These are phyloP conservation scores for Lipomyces orientalis DNA, from an alignment of 805 yeast genomes.

Conservation along the genomic window DNA sequence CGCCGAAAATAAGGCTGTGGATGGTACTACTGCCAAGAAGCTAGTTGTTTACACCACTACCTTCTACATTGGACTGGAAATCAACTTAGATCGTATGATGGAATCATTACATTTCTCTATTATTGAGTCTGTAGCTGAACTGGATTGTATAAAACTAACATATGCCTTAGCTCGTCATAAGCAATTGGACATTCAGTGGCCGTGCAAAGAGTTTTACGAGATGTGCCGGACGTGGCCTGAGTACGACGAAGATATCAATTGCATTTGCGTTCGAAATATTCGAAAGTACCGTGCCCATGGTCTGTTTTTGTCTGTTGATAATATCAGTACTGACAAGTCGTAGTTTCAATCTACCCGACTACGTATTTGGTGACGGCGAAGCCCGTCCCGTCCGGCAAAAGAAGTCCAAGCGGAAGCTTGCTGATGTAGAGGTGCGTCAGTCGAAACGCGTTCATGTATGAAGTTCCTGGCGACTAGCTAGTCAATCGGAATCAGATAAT, in stretches of 20 bases:
- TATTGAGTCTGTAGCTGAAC: not conserved
- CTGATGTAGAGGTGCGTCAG: constrained; percentile 27
- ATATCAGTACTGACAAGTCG: constrained; percentile 5
- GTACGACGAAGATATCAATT: constrained; percentile 64
- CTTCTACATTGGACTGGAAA: constrained; percentile 77
- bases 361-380: constrained; percentile 83
- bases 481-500: not conserved
- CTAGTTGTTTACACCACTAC: constrained; percentile 66
- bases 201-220: constrained; percentile 86
- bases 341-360: constrained; percentile 75
- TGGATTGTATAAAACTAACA: not conserved
- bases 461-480: not conserved
- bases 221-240: constrained; percentile 75
- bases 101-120: not conserved
- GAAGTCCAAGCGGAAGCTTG: constrained; percentile 52
- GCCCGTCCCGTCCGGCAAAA: constrained; percentile 66
- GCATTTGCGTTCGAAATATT: constrained; percentile 72
- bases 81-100: constrained; percentile 48
- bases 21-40: constrained; percentile 38
- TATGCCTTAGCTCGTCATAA: constrained; percentile 34
- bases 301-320: too few species aligned
- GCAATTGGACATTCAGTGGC: constrained; percentile 78
- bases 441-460: not conserved
- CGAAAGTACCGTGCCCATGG: constrained; percentile 51
- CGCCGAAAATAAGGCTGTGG: constrained; percentile 34